These are phyloP conservation scores for Nitzschia inconspicua DNA, from an alignment of 108 stramenopile genomes.

Conservation along the genomic window DNA sequence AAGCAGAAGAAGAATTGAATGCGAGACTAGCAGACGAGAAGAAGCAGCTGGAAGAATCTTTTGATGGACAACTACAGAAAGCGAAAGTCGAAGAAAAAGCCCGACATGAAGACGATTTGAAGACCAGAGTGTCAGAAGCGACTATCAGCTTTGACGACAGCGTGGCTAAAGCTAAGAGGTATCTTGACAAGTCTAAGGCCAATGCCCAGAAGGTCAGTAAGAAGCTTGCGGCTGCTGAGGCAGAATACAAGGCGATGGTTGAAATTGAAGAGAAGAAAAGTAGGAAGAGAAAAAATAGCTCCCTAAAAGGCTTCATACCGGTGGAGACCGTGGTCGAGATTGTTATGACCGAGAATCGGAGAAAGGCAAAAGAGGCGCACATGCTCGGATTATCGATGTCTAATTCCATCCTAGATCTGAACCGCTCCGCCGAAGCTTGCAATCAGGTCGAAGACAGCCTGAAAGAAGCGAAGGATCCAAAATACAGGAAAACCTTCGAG, in stretches of 20 bases:
- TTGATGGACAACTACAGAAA: constrained; percentile 14
- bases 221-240: constrained; percentile 31
- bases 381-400: constrained; percentile 36
- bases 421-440: constrained; percentile 20
- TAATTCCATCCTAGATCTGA: neutral
- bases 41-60: constrained; percentile 15
- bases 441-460: neutral
- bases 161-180: constrained; percentile 21
- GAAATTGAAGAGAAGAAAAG: constrained; percentile 30
- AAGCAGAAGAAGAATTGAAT: constrained; percentile 31
- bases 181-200: constrained; percentile 26
- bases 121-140: constrained; percentile 18
- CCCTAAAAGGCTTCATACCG: constrained; percentile 3
- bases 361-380: constrained; percentile 59
- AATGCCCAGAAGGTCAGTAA: constrained; percentile 11
- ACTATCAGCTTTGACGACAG: constrained; percentile 29
- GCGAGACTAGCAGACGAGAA: constrained; percentile 23
- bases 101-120: constrained; percentile 3
- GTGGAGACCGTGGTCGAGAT: constrained; percentile 31
- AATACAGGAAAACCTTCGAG: constrained; percentile 30
- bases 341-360: constrained; percentile 55
- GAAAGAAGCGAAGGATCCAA: constrained; percentile 24
- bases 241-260: constrained; percentile 28
- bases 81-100: constrained; percentile 29
- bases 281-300: constrained; percentile 20